Conservation (phyloP, 2,329 filamentous ascomycete species). For the Colletotrichum australisinense region DNA sequence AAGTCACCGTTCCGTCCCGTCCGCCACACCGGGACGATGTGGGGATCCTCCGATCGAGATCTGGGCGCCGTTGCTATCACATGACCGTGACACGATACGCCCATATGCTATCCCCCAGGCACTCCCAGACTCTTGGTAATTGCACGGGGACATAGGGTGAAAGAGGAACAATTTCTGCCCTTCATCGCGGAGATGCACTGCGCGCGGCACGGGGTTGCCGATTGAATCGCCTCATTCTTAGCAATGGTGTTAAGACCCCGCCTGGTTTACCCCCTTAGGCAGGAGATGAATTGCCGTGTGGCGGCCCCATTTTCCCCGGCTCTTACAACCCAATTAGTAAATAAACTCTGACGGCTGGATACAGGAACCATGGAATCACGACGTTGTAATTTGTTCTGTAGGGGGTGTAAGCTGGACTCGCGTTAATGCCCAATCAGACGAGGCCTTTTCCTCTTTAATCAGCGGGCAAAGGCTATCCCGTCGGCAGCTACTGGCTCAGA, state of each 20-base stretch:
- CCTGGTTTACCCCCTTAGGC: neutral
- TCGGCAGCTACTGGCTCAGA: neutral
- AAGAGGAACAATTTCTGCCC: neutral
- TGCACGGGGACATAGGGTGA: neutral
- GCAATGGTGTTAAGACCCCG: neutral
- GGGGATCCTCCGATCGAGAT: neutral
- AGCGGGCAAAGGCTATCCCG: neutral
- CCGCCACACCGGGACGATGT: neutral
- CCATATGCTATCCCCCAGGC: neutral
- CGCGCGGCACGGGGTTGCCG: neutral
- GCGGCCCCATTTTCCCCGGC: neutral
- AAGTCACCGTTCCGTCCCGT: neutral
- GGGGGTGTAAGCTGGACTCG: neutral
- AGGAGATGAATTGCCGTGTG: neutral
- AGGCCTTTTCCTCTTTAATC: neutral
- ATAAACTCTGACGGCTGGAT: neutral
- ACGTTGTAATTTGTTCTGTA: neutral
- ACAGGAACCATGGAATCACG: neutral
- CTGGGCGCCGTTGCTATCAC: neutral
- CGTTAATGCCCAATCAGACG: neutral
- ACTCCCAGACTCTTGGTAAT: neutral
- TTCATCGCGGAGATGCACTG: neutral
- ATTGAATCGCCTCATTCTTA: neutral
- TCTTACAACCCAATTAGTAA: neutral
- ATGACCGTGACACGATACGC: neutral